Evolutionary conservation across 768 basidiomycete genomes (phyloP), one percentile per base, ranked within the genome.

Genomic region (Macrocybe gigantea): DNA sequence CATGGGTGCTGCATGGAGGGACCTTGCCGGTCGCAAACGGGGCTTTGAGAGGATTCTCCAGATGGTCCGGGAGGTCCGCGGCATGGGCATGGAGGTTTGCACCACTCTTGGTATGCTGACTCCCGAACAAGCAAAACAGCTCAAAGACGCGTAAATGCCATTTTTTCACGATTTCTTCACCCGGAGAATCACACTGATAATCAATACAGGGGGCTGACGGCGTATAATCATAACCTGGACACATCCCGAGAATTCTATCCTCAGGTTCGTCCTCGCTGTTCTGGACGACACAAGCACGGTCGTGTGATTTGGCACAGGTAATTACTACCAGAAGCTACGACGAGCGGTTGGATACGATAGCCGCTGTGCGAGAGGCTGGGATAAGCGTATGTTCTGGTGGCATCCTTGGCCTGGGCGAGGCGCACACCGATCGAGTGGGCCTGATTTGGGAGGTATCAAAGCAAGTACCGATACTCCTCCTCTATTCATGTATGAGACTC

Each of bases 41-140:
- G 93, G 94, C 0, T 98, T 98, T 54, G 90, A 96, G 63, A 79
- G 81, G 57, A 97, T 98, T 58, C 70, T 98, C 53, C 72, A 82
- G 53, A 98, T 98, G 93, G 94, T 98, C 49, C 74, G 77, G 33
- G 79, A 90, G 65, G 83, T 92, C 64, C 83, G 94, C 54, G 88
- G 80, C 13, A 93, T 97, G 90, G 94, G 86, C 36, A 96, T 99
- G 95, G 95, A 99, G 69, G 95, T 99, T 22, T 99, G 95, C 72
- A 97, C 95, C 37, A 99, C 95, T 5, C 80, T 99, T 31, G 95
- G 95, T 40, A 98, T 99, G 95, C 75, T 99, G 41, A 82, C 83
- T 8, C 89, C 93, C 15, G 92, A 93, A 49, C 95, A 99, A 67
- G 95, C 95, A 22, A 73, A 73, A 53, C 85, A 85, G 57, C 75